These are phyloP conservation scores for Odontarrhena argentea DNA, from an alignment of 345 rosid genomes.

Conservation along the genomic window DNA sequence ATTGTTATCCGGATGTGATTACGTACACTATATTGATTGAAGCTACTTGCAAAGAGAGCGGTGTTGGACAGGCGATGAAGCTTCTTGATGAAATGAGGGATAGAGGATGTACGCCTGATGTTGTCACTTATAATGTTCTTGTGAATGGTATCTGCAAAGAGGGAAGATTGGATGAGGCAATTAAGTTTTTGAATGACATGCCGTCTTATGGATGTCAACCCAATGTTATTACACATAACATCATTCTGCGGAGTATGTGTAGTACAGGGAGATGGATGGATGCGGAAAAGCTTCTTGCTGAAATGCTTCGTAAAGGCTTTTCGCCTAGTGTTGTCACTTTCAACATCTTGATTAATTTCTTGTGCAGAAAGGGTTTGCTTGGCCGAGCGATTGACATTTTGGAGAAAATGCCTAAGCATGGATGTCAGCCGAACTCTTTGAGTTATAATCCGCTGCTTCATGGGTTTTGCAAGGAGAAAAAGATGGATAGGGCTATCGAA, in stretches of 20 bases:
- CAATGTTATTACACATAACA: conserved; percentile 75
- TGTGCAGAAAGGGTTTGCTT: conserved; percentile 77
- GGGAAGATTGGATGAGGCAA: conserved; percentile 83
- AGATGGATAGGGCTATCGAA: conserved; percentile 79
- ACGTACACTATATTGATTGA: conserved; percentile 84
- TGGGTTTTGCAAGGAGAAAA: conserved; percentile 86
- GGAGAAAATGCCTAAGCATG: conserved; percentile 86
- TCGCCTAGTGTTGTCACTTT: conserved; percentile 88
- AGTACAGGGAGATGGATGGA: conserved; percentile 90
- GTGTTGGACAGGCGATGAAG: conserved; percentile 86
- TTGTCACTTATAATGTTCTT: conserved; percentile 81
- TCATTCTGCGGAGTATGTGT: conserved; percentile 79
- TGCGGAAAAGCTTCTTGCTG: conserved; percentile 72
- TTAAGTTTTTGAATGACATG: conserved; percentile 70
- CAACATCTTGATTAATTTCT: conserved; percentile 84
- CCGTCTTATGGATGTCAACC: conserved; percentile 75
- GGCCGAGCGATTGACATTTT: conserved; percentile 76
- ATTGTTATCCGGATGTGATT: conserved; percentile 72
- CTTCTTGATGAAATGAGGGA: conserved; percentile 84
- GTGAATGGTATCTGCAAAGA: conserved; percentile 87
- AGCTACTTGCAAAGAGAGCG: conserved; percentile 81
- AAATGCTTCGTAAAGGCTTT: conserved; percentile 76
- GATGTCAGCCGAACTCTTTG: conserved; percentile 74
- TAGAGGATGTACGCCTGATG: conserved; percentile 79
- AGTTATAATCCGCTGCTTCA: conserved; percentile 86